These are phyloP conservation scores for Leccinellum rugosiceps DNA, from an alignment of 768 basidiomycete species.

Conservation along the genomic window DNA sequence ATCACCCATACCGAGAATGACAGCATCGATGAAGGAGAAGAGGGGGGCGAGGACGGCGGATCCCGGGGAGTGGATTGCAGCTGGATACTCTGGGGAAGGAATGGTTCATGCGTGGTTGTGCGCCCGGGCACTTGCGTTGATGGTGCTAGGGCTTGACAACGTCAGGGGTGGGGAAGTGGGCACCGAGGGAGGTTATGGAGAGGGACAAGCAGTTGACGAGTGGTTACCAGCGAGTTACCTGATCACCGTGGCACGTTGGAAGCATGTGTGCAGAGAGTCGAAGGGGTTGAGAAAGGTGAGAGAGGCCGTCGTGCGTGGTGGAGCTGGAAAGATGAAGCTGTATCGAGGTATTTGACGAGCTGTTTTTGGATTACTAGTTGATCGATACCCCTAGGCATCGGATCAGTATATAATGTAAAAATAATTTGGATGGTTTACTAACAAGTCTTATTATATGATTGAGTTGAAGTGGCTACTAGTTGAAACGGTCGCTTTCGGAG, in stretches of 20 bases:
- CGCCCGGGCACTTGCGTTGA: slow-evolving; percentile 53
- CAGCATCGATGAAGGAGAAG: slow-evolving; percentile 2
- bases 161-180: slow-evolving; percentile 5
- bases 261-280: slow-evolving; percentile 1
- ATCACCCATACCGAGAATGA: slow-evolving; percentile 9
- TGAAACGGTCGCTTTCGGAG: too few relatives aligned
- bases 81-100: slow-evolving; percentile 70
- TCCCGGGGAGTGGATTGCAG: slow-evolving; percentile 69
- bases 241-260: slow-evolving; percentile 14
- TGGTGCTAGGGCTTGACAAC: slow-evolving; percentile 48
- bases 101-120: slow-evolving; percentile 72
- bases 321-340: slow-evolving; percentile 26
- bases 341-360: slow-evolving; percentile 10
- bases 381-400: neutral
- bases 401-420: neutral
- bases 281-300: slow-evolving; percentile 1
- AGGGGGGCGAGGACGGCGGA: slow-evolving; percentile 8
- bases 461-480: too few relatives aligned
- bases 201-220: slow-evolving; percentile 19
- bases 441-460: too few relatives aligned
- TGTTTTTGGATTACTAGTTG: neutral
- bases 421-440: neutral
- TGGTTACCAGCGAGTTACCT: slow-evolving; percentile 25
- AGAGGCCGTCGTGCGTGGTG: slow-evolving; percentile 9
- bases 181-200: slow-evolving; percentile 20